Evolutionary conservation across 2,329 filamentous ascomycete species (phyloP), one percentile per base, ranked within the genome.

Genomic region (Cercospora beticola): DNA sequence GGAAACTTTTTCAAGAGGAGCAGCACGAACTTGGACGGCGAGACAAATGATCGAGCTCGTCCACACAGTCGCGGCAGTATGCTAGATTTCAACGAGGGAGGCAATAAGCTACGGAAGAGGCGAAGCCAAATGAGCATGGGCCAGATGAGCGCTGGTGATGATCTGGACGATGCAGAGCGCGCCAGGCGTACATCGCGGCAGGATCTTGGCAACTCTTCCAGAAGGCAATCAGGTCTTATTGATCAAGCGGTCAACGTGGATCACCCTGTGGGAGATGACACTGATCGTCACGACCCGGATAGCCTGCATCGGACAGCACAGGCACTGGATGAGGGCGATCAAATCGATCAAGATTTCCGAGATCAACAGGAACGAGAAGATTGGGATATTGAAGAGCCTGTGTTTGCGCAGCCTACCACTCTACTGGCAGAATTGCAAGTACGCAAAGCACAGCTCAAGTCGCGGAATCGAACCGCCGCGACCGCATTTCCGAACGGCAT

Each of bases 401-500:
- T 88, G 71, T 85, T 89, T 64, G 92, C 92, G 0, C 86, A 89
- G 4, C 95, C 95, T 0, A 97, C 93, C 0, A 99, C 95, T 0
- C 85, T 99, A 0, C 86, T 99, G 26, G 95, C 95, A 0, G 95
- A 99, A 78, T 84, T 99, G 7, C 93, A 97, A 78, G 82, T 97
- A 71, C 90, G 95, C 62, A 98, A 99, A 78, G 89, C 92, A 68
- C 92, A 97, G 74, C 90, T 96, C 75, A 94, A 92, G 79, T 85
- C 89, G 70, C 89, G 95, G 40, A 95, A 90, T 31, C 87, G 89
- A 23, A 90, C 90, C 14, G 85, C 89, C 23, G 84, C 87, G 33
- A 87, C 85, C 14, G 82, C 85, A 0, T 86, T 84, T 73, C 90
- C 91, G 21, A 89, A 90, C 65, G 94, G 93, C n/a, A 90, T 97